These are phyloP conservation scores for Lichtheimia ramosa DNA, from an alignment of 371 early-diverging fungal species.

Conservation along the genomic window DNA sequence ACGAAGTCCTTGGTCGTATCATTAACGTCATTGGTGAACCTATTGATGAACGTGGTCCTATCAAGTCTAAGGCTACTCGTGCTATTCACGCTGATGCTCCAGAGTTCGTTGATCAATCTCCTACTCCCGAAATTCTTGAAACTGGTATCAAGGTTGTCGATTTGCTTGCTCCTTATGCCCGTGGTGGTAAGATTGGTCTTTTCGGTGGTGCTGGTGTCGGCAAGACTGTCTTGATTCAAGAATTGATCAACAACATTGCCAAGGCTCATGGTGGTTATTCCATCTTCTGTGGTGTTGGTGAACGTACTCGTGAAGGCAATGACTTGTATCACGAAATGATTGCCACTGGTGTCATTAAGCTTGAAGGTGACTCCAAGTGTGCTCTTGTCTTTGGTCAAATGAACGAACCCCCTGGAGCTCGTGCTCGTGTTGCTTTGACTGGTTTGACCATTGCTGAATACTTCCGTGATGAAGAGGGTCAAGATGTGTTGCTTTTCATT, in stretches of 20 bases:
- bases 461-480: slow-evolving; percentile 99
- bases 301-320: slow-evolving; percentile 97
- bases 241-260: slow-evolving; percentile 97
- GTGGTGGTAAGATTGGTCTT: slow-evolving; percentile 98
- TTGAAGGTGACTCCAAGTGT: slow-evolving; percentile 91
- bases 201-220: slow-evolving; percentile 99
- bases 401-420: slow-evolving; percentile 99
- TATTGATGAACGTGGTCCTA: slow-evolving; percentile 97
- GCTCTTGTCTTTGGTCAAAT: slow-evolving; percentile 98
- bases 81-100: slow-evolving; percentile 96
- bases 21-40: slow-evolving; percentile 99
- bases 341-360: slow-evolving; percentile 90
- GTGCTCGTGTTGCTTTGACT: slow-evolving; percentile 98
- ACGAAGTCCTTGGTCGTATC: slow-evolving; percentile 96
- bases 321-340: slow-evolving; percentile 98
- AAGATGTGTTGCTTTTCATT: slow-evolving; percentile 98
- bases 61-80: slow-evolving; percentile 82
- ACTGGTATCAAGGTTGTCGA: slow-evolving; percentile 99
- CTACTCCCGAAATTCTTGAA: slow-evolving; percentile 94
- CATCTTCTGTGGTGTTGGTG: slow-evolving; percentile 96
- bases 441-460: slow-evolving; percentile 98
- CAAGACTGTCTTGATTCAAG: slow-evolving; percentile 96
- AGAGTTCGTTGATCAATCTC: slow-evolving; percentile 95
- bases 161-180: slow-evolving; percentile 96
- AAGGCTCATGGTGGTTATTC: slow-evolving; percentile 98